Conservation (phyloP, 495 filamentous ascomycete species). For the Penicillium cinerascens region DNA sequence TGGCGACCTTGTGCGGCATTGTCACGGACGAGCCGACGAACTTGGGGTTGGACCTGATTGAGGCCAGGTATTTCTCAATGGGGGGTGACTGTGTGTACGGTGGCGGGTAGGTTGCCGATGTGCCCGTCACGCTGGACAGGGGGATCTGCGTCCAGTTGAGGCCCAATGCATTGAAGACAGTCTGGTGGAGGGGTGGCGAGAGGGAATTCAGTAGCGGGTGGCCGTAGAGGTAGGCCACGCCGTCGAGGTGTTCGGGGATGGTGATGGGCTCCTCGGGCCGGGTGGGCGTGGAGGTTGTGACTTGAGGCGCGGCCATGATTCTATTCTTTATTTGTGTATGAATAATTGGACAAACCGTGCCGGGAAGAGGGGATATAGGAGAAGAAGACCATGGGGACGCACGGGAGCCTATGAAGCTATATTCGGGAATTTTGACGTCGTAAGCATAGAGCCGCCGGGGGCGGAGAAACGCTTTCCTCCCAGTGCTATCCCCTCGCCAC, state of each 20-base stretch:
- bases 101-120: conserved; percentile 33
- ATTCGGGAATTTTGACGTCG: conserved; percentile 1
- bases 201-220: conserved; percentile 64
- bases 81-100: conserved; percentile 37
- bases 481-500: neutral
- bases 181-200: conserved; percentile 65
- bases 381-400: neutral
- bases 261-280: conserved; percentile 38
- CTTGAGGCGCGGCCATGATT: conserved; percentile 22
- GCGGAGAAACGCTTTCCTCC: conserved; percentile 30
- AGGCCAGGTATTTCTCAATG: conserved; percentile 49
- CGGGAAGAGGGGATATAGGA: conserved; percentile 6
- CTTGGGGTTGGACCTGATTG: conserved; percentile 45
- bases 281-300: conserved; percentile 12
- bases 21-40: conserved; percentile 66
- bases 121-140: conserved; percentile 38
- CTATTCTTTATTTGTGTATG: neutral
- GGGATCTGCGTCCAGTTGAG: conserved; percentile 61
- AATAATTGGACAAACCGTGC: neutral
- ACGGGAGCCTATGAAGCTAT: conserved; percentile 6
- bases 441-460: conserved; percentile 19
- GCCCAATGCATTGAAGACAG: conserved; percentile 55
- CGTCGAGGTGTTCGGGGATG: conserved; percentile 33
- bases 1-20: conserved; percentile 72
- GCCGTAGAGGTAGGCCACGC: conserved; percentile 46